Base-by-base conservation (phyloP, 257 asterid species). In the Paulownia fortunei region DNA sequence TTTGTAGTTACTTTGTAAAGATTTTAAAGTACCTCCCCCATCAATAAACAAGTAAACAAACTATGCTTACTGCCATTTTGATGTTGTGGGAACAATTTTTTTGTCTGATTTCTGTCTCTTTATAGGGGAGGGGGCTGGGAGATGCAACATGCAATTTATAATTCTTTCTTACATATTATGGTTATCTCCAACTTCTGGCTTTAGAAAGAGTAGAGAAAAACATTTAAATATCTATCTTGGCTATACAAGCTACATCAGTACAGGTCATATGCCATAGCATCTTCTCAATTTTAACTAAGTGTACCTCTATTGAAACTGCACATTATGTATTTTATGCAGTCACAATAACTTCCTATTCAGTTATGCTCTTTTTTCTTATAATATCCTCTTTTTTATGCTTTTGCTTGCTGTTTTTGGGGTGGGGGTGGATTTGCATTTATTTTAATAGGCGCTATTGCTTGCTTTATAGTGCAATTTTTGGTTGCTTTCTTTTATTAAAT, bases 401-500 rank as follows among this genome's bases (percentile, higher is more conserved):
- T 13, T 69, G 51, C 46, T 9, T 52, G 54, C 15, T 51, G 24
- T 47, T 18, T 9, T 0, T 11, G n/a, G 16, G 15, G 59, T 46
- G 59, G 34, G 32, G 65, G n/a, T 18, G 58, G 82, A 59, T 37
- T 26, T 79, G 15, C 63, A 59, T 49, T 34, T 37, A 19, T 44
- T 71, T 41, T 61, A 32, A 46, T 32, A 30, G 44, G n/a, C 49
- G 11, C 47, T 71, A 32, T 56, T 51, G 55, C 73, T 69, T 74
- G 73, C 72, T 79, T 77, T 63, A 36, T 19, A 4, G 11, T 76
- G 79, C 74, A 70, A 36, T 27, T 49, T 60, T 16, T 44, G n/a
- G 7, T 21, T 36, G 62, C 51, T 8, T 62, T 8, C 2, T 26
- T 69, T 46, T 59, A 34, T 26, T 24, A 15, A 37, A 4, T 47